These are phyloP conservation scores for Blepharisma stoltei DNA, from an alignment of 73 alveolate genomes.

Conservation along the genomic window DNA sequence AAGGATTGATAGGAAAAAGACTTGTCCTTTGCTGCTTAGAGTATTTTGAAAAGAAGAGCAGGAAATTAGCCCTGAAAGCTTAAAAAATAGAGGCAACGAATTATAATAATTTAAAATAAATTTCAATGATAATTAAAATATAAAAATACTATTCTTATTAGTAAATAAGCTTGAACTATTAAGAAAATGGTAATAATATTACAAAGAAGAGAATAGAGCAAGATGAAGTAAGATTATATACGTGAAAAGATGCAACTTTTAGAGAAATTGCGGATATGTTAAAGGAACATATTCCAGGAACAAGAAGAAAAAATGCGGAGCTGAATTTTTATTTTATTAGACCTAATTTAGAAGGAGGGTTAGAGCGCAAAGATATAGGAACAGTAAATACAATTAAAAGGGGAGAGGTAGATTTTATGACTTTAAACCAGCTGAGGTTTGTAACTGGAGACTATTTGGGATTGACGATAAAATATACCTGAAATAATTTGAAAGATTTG, in stretches of 20 bases:
- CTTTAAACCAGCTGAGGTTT: conserved; percentile 36
- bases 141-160: too few relatives aligned
- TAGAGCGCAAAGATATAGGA: conserved; percentile 38
- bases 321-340: conserved; percentile 33
- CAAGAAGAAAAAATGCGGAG: conserved; percentile 52
- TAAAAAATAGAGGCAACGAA: conserved; percentile 26
- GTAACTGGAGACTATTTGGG: conserved; percentile 50
- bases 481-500: neutral
- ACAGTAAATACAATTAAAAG: conserved; percentile 18
- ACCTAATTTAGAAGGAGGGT: conserved; percentile 36
- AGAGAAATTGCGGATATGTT: conserved; percentile 64
- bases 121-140: too few relatives aligned
- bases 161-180: too few relatives aligned
- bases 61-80: conserved; percentile 43
- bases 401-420: conserved; percentile 31
- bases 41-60: conserved; percentile 53
- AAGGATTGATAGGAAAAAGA: conserved; percentile 63
- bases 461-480: conserved; percentile 26
- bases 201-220: conserved; percentile 39
- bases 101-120: too few relatives aligned
- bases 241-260: conserved; percentile 75
- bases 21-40: conserved; percentile 77
- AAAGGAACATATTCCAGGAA: conserved; percentile 29
- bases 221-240: conserved; percentile 66
- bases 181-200: too few relatives aligned